A percentile compares a stretch with the other conserved stretches of the same genome.
These are phyloP conservation scores for Penicillium sp. DNA, from an alignment of 2,329 filamentous ascomycete species.

Conservation along the genomic window DNA sequence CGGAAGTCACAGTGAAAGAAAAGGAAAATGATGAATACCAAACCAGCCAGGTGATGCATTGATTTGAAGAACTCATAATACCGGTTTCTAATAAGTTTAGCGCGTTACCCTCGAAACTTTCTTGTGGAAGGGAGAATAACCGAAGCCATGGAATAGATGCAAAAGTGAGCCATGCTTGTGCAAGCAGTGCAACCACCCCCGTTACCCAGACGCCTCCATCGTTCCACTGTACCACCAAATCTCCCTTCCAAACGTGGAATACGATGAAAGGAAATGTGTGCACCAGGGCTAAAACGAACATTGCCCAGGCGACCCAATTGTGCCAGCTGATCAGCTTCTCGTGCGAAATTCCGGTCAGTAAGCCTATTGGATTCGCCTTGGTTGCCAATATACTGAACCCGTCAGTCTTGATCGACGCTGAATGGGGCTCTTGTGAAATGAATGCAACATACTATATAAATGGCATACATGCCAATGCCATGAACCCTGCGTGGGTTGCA, in stretches of 20 bases:
- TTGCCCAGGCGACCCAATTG: slow-evolving; percentile 50
- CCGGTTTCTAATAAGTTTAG: slow-evolving; percentile 39
- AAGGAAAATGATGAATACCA: slow-evolving; percentile 56
- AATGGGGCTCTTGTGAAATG: neutral
- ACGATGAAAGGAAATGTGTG: slow-evolving; percentile 59
- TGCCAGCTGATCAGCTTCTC: slow-evolving; percentile 47
- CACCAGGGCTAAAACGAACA: slow-evolving; percentile 52
- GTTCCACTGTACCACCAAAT: slow-evolving; percentile 45
- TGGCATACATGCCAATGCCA: slow-evolving; percentile 49
- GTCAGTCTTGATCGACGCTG: neutral
- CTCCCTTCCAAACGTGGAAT: slow-evolving; percentile 44
- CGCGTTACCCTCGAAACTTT: neutral
- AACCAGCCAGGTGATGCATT: slow-evolving; percentile 50
- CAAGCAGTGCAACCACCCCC: slow-evolving; percentile 51
- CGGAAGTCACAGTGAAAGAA: slow-evolving; percentile 58
- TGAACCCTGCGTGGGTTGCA: slow-evolving; percentile 48
- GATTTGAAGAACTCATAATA: slow-evolving; percentile 61
- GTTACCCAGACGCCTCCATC: slow-evolving; percentile 50
- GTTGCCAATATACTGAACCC: slow-evolving; percentile 38
- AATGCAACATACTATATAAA: slow-evolving; percentile 39
- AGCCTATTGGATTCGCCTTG: slow-evolving; percentile 54
- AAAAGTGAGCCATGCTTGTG: slow-evolving; percentile 54
- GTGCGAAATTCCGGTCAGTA: slow-evolving; percentile 52
- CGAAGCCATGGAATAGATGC: slow-evolving; percentile 25
- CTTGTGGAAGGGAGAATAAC: slow-evolving; percentile 11